A percentile compares a stretch with the other conserved stretches of the same genome.
Conservation (phyloP, 2,329 filamentous ascomycete genomes). For the Tolypocladium cylindrosporum region DNA sequence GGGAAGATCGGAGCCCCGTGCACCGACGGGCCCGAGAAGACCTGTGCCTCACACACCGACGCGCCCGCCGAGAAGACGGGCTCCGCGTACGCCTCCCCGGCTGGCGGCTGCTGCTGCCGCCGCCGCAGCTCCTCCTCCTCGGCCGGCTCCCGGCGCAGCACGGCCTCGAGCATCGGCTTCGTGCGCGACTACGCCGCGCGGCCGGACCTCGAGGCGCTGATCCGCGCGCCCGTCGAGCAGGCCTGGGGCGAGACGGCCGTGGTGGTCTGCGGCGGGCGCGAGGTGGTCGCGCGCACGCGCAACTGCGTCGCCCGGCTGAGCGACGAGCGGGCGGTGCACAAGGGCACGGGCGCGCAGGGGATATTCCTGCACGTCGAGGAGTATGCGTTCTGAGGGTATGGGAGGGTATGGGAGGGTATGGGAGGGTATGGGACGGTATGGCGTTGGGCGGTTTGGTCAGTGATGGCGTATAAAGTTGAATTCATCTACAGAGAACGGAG, state of each 20-base stretch:
- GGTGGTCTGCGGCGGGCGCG: conserved; percentile 48
- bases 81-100: neutral
- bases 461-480: neutral
- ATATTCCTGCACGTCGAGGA: conserved; percentile 52
- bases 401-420: neutral
- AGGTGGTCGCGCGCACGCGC: conserved; percentile 41
- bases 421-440: neutral
- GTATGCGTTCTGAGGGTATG: conserved; percentile 37
- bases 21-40: neutral
- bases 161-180: conserved; percentile 12
- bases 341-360: conserved; percentile 53
- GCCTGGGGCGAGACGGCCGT: conserved; percentile 52
- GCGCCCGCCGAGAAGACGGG: neutral
- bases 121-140: neutral
- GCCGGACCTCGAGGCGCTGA: conserved; percentile 41
- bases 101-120: neutral
- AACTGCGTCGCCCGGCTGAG: conserved; percentile 46
- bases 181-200: conserved; percentile 35
- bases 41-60: neutral
- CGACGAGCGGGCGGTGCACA: conserved; percentile 53
- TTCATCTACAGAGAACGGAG: too few relatives aligned
- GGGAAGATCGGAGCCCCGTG: too few relatives aligned
- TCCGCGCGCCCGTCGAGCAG: conserved; percentile 43
- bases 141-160: neutral
- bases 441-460: neutral